phyloP scores from a whole-genome alignment of 2,329 filamentous ascomycete species.

The Neopestalotiopsis sp. region DNA sequence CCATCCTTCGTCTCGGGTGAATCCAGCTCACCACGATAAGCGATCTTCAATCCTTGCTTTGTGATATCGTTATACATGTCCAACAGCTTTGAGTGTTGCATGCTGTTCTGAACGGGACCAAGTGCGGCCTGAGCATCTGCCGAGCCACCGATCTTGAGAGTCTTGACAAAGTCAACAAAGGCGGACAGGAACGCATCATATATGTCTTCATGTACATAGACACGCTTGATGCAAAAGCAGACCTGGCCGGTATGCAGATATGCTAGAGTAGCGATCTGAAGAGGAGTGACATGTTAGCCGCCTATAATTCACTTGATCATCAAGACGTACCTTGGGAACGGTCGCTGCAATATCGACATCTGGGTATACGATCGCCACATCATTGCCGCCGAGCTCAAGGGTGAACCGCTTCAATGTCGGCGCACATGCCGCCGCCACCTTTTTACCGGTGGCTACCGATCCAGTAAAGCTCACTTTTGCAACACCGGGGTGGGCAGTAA shows the following conservation, averaged over 20 bases:
- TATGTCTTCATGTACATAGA: not conserved
- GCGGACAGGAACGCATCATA: conserved; percentile 43
- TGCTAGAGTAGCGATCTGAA: conserved; percentile 9
- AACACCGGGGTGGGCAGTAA: conserved; percentile 1
- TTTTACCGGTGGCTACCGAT: conserved; percentile 58
- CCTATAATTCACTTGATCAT: not conserved
- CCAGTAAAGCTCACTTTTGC: conserved; percentile 46
- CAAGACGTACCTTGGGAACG: not conserved
- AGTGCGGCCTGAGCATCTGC: conserved; percentile 12
- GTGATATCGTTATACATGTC: conserved; percentile 30
- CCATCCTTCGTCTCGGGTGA: conserved; percentile 15
- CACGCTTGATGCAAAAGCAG: not conserved
- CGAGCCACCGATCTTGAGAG: conserved; percentile 17
- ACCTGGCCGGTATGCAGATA: conserved; percentile 10
- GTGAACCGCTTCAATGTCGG: conserved; percentile 59
- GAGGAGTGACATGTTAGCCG: not conserved
- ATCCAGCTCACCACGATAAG: conserved; percentile 13
- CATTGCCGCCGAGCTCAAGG: conserved; percentile 61
- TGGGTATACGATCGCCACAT: conserved; percentile 54
- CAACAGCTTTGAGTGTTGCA: conserved; percentile 30
- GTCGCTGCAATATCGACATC: conserved; percentile 47
- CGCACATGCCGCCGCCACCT: conserved; percentile 56
- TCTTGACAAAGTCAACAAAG: conserved; percentile 39
- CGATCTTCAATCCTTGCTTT: conserved; percentile 25
- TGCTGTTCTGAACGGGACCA: conserved; percentile 27